Base-by-base conservation (phyloP, 257 asterid genomes). In the Solanum microdontum region DNA sequence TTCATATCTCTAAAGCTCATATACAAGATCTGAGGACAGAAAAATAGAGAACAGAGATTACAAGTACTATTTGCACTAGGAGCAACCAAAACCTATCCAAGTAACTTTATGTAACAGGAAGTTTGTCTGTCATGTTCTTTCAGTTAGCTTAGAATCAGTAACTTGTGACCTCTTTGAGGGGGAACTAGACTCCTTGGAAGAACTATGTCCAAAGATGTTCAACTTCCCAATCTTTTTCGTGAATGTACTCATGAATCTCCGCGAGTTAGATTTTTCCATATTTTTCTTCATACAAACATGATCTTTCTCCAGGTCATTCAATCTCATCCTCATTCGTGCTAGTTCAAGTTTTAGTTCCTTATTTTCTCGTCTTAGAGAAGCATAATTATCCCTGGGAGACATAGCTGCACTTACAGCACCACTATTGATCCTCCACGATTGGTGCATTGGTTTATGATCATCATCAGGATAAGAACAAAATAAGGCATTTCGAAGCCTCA, bases 381-480 rank as follows among this genome's bases (percentile, higher is more conserved):
- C 98, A 32, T 97, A 97, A 89, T 97, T 94, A 84, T 97, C 99
- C 77, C 95, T 88, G 8, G 99, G 99, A 83, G 98, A 97, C 97
- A 94, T 92, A 32, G 98, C 98, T 66, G 97, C 98, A 62, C 99
- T 97, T 23, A 95, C 91, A 34, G 98, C 97, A 69, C 99, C 98
- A 30, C 99, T 93, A 89, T 92, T 94, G 91, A 94, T 93, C 90
- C 96, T 85, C 98, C 98, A 97, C 2, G 98, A 95, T 28, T 93
- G 98, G 84, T 94, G 98, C 91, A 90, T 86, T n/a, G 98, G 98
- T 87, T 93, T 94, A n/a, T 93, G 96, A 40, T 94, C 97, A 1
- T 97, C 98, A 1, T 97, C 99, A 1, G 98, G 97, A 72, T 91
- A 91, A 30, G 98, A 92, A 89, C 92, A 91, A 62, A 91, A 92